phyloP scores from a whole-genome alignment of 768 basidiomycete genomes.

The Pholiota molesta region DNA sequence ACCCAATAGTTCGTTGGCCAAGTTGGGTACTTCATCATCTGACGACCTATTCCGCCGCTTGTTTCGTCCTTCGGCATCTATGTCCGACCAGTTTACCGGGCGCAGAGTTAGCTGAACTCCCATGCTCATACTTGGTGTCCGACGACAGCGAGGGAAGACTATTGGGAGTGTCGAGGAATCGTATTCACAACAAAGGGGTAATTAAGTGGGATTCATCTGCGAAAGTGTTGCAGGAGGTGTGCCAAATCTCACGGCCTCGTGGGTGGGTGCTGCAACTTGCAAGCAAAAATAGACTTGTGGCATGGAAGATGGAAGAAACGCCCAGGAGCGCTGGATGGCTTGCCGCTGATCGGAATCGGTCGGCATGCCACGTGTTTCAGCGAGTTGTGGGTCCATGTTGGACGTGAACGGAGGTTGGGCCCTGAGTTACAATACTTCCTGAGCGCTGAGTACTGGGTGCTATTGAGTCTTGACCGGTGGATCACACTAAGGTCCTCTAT shows the following conservation, averaged over 20 bases:
- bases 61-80: slow-evolving; percentile 22
- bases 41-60: slow-evolving; percentile 20
- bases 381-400: slow-evolving; percentile 32
- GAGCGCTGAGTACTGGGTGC: too few relatives aligned
- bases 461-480: too few relatives aligned
- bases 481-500: too few relatives aligned
- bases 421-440: too few relatives aligned
- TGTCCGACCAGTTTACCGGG: slow-evolving; percentile 29
- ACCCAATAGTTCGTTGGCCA: slow-evolving; percentile 7
- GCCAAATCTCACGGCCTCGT: slow-evolving; percentile 11
- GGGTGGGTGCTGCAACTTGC: background rate
- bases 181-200: slow-evolving; percentile 9
- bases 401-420: too few relatives aligned
- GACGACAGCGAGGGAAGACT: slow-evolving; percentile 5
- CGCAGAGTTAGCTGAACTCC: slow-evolving; percentile 22
- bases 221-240: background rate
- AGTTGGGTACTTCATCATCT: slow-evolving; percentile 13
- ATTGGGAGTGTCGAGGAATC: slow-evolving; percentile 5
- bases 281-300: background rate
- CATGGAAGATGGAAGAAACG: too few relatives aligned
- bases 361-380: slow-evolving; percentile 17
- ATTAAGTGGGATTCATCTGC: slow-evolving; percentile 2
- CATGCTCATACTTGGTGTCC: slow-evolving; percentile 13
- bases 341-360: slow-evolving; percentile 14
- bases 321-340: background rate